Conservation (phyloP, 2,329 filamentous ascomycete genomes). For the Scedosporium apiospermum region DNA sequence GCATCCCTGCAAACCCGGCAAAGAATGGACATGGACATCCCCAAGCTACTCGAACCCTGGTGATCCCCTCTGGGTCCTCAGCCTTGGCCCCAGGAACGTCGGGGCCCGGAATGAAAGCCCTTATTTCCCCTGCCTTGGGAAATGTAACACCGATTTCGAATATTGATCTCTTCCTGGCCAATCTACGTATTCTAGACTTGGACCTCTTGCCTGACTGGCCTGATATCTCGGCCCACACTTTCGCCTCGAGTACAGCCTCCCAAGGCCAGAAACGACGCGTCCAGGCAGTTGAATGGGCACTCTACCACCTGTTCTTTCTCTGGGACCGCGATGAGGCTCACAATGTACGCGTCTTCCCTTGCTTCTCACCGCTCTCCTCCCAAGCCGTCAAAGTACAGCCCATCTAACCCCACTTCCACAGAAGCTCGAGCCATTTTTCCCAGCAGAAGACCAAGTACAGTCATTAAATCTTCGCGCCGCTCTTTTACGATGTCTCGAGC, state of each 20-base stretch:
- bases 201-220: constrained; percentile 75
- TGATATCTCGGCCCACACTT: constrained; percentile 57
- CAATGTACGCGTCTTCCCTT: constrained; percentile 41
- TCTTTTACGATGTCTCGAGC: constrained; percentile 70
- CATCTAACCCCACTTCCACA: constrained; percentile 23
- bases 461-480: constrained; percentile 83
- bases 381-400: background rate
- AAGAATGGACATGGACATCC: background rate
- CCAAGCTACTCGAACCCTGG: background rate
- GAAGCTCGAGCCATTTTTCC: constrained; percentile 88
- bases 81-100: background rate
- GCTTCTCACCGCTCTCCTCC: background rate
- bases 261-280: constrained; percentile 77
- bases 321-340: constrained; percentile 72
- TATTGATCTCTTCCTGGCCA: constrained; percentile 65
- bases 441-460: constrained; percentile 80
- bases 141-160: constrained; percentile 26
- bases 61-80: background rate
- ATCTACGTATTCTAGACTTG: constrained; percentile 73
- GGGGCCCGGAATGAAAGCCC: background rate
- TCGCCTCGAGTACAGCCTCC: constrained; percentile 48
- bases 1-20: background rate
- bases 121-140: background rate
- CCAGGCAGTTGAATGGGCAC: constrained; percentile 75
- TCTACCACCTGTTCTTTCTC: constrained; percentile 77